Base-by-base conservation (phyloP, 2,329 filamentous ascomycete species). In the Fusarium pininemorale region DNA sequence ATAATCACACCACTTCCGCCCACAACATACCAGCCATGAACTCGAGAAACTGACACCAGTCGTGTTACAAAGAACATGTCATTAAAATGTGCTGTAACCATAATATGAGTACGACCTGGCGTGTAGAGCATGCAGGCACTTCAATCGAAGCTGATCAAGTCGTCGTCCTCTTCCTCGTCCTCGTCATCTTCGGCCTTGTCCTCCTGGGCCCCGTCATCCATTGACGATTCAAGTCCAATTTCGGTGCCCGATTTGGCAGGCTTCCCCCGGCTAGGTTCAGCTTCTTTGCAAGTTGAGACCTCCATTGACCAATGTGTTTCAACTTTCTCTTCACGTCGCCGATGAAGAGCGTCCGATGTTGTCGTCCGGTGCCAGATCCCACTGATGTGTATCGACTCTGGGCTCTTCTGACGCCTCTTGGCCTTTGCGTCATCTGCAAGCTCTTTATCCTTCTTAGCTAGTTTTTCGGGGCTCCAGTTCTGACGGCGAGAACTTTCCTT, bases 381-480 rank as follows among this genome's bases (percentile, higher is more conserved):
- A 4, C 24, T 48, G 20, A 75, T 12, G 24, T 51, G 20, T 37
- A 47, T 5, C 24, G 37, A 18, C 26, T 44, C 8, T 5, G 51
- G 63, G 9, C 30, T 66, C 32, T 20, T 66, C 32, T n/a, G 10
- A 6, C 41, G 55, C 10, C 15, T n/a, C 16, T 32, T 44, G 12
- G 16, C 16, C 20, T 54, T 38, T 2, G 28, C 13, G 13, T 37
- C 20, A 37, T 72, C 24, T 32, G 32, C 48, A 14, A 70, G 44
- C 22, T 22, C 32, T 20, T 38, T 39, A 15, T 78, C 75, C 13
- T 35, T 48, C n/a, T 57, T 60, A 9, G 32, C 63, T 14, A 78
- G 13, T 45, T 75, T 78, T 1, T 51, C 28, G 0, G 71, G 76
- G 39, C 66, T 75, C 76, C 76, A 78, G 55, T 70, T 72, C 11